Evolutionary conservation across 768 basidiomycete genomes (phyloP), one percentile per base, ranked within the genome.

Genomic region (Myochromella boudieri): DNA sequence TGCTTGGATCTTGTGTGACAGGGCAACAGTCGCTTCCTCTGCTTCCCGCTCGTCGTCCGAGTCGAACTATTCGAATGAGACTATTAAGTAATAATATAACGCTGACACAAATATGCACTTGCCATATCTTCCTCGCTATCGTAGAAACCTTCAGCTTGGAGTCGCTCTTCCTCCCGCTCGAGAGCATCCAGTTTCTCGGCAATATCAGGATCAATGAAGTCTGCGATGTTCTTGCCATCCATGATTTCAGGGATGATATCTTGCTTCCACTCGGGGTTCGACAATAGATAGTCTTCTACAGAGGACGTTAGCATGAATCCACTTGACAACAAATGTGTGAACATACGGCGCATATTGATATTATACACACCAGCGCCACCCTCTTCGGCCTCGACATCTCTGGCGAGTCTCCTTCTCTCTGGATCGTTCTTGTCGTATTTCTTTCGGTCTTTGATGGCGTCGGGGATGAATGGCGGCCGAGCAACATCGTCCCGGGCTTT

Each of bases 121-220:
- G 91, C 91, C 62, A 91, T 87, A 44, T 95, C 88, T 48, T 86
- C 87, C 28, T 93, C 95, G 43, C 75, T 81, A 27, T 92, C 91
- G 66, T 98, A 99, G 76, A 90, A 98, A 3, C 97, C 97, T 65
- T 97, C 92, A 0, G 84, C 86, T 64, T 92, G 76, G n/a, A 99
- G 79, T 56, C 80, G 82, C 67, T 95, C 95, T 67, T 99, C 97
- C 64, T 98, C 97, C 14, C 91, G 82, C 68, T 99, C 95, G 47
- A 99, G 82, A 10, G 93, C 95, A 60, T 97, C 95, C 37, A 99
- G 84, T 69, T 94, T 95, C 68, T 95, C 95, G 15, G 83, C 85
- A 51, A 99, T 98, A 60, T 99, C 97, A 17, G 93, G 88, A 67
- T 98, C 95, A 66, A 98, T 90, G 52, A 99, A 99, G 74, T 99